These are phyloP conservation scores for Wallemia hederae DNA, from an alignment of 1,284 basidiomycete species.

Conservation along the genomic window DNA sequence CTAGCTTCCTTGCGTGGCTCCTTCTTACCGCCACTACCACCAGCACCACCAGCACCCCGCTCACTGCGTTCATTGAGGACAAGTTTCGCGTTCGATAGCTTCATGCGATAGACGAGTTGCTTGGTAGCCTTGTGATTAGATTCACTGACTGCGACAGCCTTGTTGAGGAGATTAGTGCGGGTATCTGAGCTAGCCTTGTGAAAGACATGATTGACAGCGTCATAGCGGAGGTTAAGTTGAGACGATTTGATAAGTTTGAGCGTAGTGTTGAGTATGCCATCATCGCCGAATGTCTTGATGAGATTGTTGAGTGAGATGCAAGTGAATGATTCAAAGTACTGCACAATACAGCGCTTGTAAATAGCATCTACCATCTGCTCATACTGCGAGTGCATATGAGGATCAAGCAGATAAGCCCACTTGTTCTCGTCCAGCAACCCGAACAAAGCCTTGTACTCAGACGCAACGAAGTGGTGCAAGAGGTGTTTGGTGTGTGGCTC, in stretches of 20 bases:
- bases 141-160: background rate
- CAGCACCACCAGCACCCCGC: no score
- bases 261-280: background rate
- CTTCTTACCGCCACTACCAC: no score
- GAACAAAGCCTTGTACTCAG: background rate
- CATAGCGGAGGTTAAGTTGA: background rate
- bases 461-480: background rate
- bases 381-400: background rate
- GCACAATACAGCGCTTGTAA: background rate
- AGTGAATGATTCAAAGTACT: background rate
- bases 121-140: background rate
- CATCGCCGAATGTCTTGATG: background rate
- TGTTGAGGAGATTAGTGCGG: background rate
- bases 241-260: background rate
- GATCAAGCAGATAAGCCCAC: background rate
- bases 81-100: background rate
- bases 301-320: background rate
- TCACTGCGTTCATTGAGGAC: background rate
- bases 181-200: background rate
- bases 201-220: background rate
- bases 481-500: background rate
- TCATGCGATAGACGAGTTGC: background rate
- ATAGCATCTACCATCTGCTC: background rate
- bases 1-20: background rate
- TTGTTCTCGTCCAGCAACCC: background rate